phyloP scores from a whole-genome alignment of 140 eudicot species.

The Stevia rebaudiana region DNA sequence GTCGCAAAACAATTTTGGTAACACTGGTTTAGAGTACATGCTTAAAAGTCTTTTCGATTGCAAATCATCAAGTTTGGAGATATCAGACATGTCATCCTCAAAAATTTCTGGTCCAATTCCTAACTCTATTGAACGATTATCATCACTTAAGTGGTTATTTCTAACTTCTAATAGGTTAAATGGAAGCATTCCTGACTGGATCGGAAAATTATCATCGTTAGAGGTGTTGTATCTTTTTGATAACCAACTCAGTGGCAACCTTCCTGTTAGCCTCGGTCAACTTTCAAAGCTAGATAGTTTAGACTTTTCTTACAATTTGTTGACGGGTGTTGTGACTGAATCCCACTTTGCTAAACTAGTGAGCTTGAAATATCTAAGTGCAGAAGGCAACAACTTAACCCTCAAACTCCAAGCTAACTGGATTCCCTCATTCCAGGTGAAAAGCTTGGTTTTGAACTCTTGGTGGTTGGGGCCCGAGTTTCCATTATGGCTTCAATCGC shows the following conservation, averaged over 20 bases:
- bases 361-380: background rate
- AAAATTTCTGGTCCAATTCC: conserved; percentile 20
- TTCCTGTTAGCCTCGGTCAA: conserved; percentile 18
- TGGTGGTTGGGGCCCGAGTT: background rate
- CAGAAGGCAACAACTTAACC: conserved; percentile 10
- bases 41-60: conserved; percentile 12
- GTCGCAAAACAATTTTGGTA: background rate
- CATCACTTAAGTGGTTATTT: background rate
- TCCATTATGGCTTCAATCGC: background rate
- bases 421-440: conserved; percentile 6
- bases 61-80: conserved; percentile 13
- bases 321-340: conserved; percentile 29
- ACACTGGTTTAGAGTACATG: background rate
- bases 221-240: background rate
- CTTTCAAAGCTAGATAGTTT: conserved; percentile 3
- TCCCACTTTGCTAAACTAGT: conserved; percentile 13
- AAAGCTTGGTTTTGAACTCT: background rate
- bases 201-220: conserved; percentile 15
- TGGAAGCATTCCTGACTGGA: conserved; percentile 17
- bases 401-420: conserved; percentile 6
- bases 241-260: conserved; percentile 21
- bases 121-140: conserved; percentile 6
- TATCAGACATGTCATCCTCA: background rate
- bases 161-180: background rate
- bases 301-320: background rate